Conservation (phyloP, 768 basidiomycete species). For the Boletus rubescentipes region DNA sequence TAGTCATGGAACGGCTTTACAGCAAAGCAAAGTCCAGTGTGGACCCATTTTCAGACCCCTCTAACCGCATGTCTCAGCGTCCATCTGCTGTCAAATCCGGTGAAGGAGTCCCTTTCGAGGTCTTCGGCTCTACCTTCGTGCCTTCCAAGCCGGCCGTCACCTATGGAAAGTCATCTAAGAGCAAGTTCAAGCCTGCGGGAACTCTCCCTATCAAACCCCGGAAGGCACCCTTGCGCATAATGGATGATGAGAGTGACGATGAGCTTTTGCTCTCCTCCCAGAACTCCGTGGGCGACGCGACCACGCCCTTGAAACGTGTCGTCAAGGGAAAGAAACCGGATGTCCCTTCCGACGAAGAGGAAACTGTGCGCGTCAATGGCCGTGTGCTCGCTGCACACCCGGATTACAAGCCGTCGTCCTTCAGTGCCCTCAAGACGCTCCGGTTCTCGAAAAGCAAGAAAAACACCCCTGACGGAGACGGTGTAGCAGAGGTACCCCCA, state of each 20-base stretch:
- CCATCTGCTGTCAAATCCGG: slow-evolving; percentile 25
- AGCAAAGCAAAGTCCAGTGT: not conserved
- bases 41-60: slow-evolving; percentile 13
- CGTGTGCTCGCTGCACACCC: slow-evolving; percentile 23
- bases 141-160: slow-evolving; percentile 2
- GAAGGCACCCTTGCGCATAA: not conserved
- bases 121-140: slow-evolving; percentile 22
- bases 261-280: slow-evolving; percentile 31
- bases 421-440: slow-evolving; percentile 1
- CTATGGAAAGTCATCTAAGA: slow-evolving; percentile 1
- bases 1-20: slow-evolving; percentile 25
- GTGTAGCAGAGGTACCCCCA: slow-evolving; percentile 9
- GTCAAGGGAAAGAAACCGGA: slow-evolving; percentile 4
- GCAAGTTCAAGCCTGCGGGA: slow-evolving; percentile 8
- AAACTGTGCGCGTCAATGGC: slow-evolving; percentile 17
- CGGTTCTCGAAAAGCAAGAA: slow-evolving; percentile 39
- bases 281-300: slow-evolving; percentile 15
- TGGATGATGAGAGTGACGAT: slow-evolving; percentile 27
- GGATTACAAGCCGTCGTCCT: slow-evolving; percentile 19
- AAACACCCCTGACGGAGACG: not conserved
- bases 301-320: slow-evolving; percentile 10
- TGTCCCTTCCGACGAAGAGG: not conserved
- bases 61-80: slow-evolving; percentile 25
- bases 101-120: slow-evolving; percentile 27
- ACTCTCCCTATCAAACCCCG: not conserved